Evolutionary conservation across 441 rosid species (phyloP).

Genomic region (Geranium incanum): DNA sequence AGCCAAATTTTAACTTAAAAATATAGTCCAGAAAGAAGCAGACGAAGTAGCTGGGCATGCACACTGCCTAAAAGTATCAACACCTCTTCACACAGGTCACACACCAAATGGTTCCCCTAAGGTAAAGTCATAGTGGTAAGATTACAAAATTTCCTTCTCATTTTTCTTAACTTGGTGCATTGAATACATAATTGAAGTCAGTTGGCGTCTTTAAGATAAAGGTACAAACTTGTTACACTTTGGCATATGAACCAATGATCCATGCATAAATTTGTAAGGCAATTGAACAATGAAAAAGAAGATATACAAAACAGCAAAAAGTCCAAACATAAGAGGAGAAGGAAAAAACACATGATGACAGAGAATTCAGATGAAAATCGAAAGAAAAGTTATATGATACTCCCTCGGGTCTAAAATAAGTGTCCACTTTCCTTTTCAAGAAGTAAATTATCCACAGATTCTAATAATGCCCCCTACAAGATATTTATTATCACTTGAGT

Average conservation of each 20-base stretch:
- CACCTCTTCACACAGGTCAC: background rate
- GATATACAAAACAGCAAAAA: background rate
- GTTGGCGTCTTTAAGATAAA: background rate
- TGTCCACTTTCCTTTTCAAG: too few species aligned
- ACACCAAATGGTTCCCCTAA: background rate
- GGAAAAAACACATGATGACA: background rate
- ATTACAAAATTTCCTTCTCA: background rate
- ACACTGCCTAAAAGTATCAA: slow-evolving; percentile 4
- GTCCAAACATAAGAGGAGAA: background rate
- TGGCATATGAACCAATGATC: background rate
- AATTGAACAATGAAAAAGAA: background rate
- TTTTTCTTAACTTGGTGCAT: background rate
- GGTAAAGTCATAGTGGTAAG: background rate
- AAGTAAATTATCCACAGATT: too few species aligned
- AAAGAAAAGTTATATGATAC: background rate
- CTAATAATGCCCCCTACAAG: too few species aligned
- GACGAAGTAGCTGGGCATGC: background rate
- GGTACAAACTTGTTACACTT: background rate
- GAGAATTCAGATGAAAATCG: background rate
- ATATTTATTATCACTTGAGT: too few species aligned
- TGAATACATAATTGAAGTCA: background rate
- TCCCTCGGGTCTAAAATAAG: too few species aligned
- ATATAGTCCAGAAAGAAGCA: background rate
- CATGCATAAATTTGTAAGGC: background rate
- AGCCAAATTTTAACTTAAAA: slow-evolving; percentile 12